Conservation (phyloP, 768 basidiomycete genomes). For the Hygrophorus pudorinus region DNA sequence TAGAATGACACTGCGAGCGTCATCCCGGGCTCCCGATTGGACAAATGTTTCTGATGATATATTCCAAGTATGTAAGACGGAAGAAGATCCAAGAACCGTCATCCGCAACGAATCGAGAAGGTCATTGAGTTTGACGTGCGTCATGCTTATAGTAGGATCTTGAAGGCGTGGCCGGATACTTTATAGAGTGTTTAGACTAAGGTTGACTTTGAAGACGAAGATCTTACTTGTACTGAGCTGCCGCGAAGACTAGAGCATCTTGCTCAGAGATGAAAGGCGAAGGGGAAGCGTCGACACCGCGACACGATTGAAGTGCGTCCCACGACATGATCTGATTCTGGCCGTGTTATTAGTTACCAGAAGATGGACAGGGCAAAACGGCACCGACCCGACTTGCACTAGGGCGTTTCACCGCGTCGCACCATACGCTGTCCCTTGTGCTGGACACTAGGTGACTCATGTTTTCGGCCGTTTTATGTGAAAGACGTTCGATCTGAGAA, state of each 20-base stretch:
- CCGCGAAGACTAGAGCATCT: constrained; percentile 36
- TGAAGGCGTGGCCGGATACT: constrained; percentile 42
- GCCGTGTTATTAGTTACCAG: background rate
- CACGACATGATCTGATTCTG: constrained; percentile 51
- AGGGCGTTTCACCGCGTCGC: constrained; percentile 6
- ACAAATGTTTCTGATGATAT: constrained; percentile 43
- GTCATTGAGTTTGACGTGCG: constrained; percentile 36
- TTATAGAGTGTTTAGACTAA: background rate
- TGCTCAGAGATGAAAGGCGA: constrained; percentile 68
- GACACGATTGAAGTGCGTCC: constrained; percentile 41
- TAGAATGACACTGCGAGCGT: constrained; percentile 27
- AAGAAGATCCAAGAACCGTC: constrained; percentile 59
- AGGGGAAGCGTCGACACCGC: constrained; percentile 19
- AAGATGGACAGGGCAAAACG: background rate
- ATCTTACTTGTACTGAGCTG: constrained; percentile 52
- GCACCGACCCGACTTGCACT: background rate
- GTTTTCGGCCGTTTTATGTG: constrained; percentile 21
- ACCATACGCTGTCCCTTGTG: constrained; percentile 10
- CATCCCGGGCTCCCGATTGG: constrained; percentile 27
- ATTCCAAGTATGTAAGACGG: constrained; percentile 59
- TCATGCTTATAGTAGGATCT: constrained; percentile 25
- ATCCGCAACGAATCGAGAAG: constrained; percentile 44
- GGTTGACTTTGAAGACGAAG: background rate
- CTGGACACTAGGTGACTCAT: constrained; percentile 5
- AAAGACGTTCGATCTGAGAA: constrained; percentile 12